Conservation (phyloP, 345 rosid genomes). For the Erodium maritimum region DNA sequence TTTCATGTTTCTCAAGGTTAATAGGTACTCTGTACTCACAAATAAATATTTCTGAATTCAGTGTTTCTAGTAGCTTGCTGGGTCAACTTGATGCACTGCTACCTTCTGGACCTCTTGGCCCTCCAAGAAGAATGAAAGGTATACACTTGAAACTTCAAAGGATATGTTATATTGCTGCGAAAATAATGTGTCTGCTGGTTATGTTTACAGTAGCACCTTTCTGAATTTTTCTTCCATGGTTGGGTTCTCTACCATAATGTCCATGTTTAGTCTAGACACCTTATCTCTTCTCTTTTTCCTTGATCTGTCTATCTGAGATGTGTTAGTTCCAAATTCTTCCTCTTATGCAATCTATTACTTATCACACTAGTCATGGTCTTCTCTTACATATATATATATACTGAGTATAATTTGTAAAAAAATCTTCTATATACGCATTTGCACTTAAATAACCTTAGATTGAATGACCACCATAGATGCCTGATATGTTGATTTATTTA, state of each 20-base stretch:
- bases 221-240: not conserved
- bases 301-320: not conserved
- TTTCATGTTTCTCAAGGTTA: not conserved
- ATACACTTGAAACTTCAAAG: constrained; percentile 8
- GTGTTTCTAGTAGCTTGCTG: constrained; percentile 41
- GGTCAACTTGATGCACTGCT: constrained; percentile 62
- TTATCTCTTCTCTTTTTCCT: not conserved
- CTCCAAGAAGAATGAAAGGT: constrained; percentile 75
- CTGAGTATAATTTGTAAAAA: not conserved
- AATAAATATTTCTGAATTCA: constrained; percentile 19
- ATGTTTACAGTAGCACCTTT: too few species aligned
- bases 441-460: not conserved
- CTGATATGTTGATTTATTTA: not conserved
- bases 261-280: not conserved
- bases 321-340: not conserved
- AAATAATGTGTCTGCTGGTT: not conserved
- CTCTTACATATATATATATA: not conserved
- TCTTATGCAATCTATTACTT: not conserved
- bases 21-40: not conserved
- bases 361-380: not conserved
- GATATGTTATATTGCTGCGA: not conserved
- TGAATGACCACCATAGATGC: not conserved
- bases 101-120: constrained; percentile 68
- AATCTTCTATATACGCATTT: not conserved
- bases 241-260: not conserved